Percentiles rank a stretch among this genome's conserved stretches.
Conservation (phyloP, 2,329 filamentous ascomycete genomes). For the Zarea fungicola region DNA sequence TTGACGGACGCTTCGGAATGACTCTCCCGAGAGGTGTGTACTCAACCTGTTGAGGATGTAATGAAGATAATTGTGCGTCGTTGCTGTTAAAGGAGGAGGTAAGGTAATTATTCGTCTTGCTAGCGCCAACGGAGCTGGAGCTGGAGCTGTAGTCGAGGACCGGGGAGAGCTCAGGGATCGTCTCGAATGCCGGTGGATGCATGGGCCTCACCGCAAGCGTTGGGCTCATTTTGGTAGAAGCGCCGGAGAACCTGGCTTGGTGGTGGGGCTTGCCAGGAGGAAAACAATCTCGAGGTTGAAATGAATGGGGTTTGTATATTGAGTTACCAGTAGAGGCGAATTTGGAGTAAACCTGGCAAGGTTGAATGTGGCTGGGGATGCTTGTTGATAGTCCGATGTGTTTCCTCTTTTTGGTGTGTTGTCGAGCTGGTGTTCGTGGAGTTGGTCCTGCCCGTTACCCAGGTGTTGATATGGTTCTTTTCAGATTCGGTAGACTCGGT, state of each 20-base stretch:
- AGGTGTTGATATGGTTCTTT: no score
- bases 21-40: not conserved
- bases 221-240: slow-evolving; percentile 17
- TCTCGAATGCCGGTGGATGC: slow-evolving; percentile 14
- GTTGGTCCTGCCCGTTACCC: no score
- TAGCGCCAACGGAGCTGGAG: slow-evolving; percentile 1
- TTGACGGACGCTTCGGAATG: not conserved
- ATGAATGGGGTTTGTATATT: not conserved
- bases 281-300: not conserved
- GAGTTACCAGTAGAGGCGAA: not conserved
- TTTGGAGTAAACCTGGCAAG: not conserved
- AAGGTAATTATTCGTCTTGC: not conserved
- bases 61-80: not conserved
- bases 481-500: no score
- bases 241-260: not conserved
- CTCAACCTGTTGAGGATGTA: slow-evolving; percentile 11
- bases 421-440: no score
- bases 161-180: slow-evolving; percentile 14
- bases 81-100: not conserved
- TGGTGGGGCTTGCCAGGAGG: not conserved
- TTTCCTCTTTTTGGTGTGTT: not conserved
- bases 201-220: slow-evolving; percentile 15
- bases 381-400: not conserved
- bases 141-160: slow-evolving; percentile 5
- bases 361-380: not conserved